phyloP scores from a whole-genome alignment of 768 basidiomycete genomes.

The Tricholoma matsutake region DNA sequence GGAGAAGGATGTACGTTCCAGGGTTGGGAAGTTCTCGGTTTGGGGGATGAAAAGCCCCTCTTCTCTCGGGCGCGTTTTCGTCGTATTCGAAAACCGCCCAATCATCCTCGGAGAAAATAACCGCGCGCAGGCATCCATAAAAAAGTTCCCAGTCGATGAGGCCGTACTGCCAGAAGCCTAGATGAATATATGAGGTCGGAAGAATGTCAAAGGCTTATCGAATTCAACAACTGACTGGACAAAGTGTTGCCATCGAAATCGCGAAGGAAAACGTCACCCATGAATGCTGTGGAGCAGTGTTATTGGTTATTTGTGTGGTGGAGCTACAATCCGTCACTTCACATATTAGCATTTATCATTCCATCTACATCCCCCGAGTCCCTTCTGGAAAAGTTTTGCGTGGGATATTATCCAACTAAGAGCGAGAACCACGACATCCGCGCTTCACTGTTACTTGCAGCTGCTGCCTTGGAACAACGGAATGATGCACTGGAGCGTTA shows the following conservation, averaged over 20 bases:
- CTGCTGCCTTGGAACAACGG: too few relatives aligned
- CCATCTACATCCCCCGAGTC: too few relatives aligned
- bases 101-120: slow-evolving; percentile 8
- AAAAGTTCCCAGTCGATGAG: slow-evolving; percentile 15
- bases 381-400: too few relatives aligned
- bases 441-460: too few relatives aligned
- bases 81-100: slow-evolving; percentile 15
- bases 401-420: too few relatives aligned
- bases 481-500: too few relatives aligned
- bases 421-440: too few relatives aligned
- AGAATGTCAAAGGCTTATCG: neutral
- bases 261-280: neutral
- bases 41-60: slow-evolving; percentile 3
- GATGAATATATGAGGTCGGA: neutral
- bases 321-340: too few relatives aligned
- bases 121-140: slow-evolving; percentile 10
- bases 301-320: too few relatives aligned
- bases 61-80: neutral
- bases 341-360: too few relatives aligned
- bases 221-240: neutral
- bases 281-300: too few relatives aligned
- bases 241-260: neutral
- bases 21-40: slow-evolving; percentile 7
- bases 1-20: slow-evolving; percentile 7
- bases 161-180: slow-evolving; percentile 20